A percentile compares a stretch with the other conserved stretches of the same genome.
Conservation (phyloP, 2,329 filamentous ascomycete genomes). For the Teratosphaeria epicoccoides region DNA sequence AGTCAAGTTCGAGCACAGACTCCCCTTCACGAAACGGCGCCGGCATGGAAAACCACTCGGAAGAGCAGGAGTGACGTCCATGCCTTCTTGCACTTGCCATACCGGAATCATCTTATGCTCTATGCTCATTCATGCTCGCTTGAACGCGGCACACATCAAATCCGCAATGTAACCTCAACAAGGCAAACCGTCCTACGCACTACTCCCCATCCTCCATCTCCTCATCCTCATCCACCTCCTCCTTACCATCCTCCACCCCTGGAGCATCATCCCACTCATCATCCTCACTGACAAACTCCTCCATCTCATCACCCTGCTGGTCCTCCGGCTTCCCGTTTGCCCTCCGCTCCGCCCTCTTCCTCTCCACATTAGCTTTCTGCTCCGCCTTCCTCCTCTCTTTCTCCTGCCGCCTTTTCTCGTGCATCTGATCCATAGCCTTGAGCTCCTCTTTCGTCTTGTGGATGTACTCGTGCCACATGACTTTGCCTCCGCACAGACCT, state of each 20-base stretch:
- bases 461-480: conserved; percentile 97
- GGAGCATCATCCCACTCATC: conserved; percentile 41
- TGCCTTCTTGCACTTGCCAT: not conserved
- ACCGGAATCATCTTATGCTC: not conserved
- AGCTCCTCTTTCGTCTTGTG: conserved; percentile 72
- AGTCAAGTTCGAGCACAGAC: not conserved
- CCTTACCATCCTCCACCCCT: conserved; percentile 40
- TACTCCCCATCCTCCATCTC: conserved; percentile 1
- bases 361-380: conserved; percentile 84
- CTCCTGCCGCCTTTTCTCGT: conserved; percentile 66
- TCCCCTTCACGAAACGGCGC: not conserved
- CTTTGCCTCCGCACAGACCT: conserved; percentile 74
- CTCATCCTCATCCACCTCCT: conserved; percentile 16
- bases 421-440: conserved; percentile 67
- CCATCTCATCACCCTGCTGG: conserved; percentile 24
- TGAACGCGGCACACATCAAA: not conserved
- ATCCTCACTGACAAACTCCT: conserved; percentile 42
- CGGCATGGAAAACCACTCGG: not conserved
- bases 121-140: not conserved
- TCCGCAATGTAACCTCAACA: not conserved
- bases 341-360: conserved; percentile 58
- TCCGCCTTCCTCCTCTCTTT: conserved; percentile 72
- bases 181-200: not conserved
- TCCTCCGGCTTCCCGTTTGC: conserved; percentile 34
- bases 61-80: not conserved